Conservation (phyloP, 31 red algal species). For the Asparagopsis taxiformis region DNA sequence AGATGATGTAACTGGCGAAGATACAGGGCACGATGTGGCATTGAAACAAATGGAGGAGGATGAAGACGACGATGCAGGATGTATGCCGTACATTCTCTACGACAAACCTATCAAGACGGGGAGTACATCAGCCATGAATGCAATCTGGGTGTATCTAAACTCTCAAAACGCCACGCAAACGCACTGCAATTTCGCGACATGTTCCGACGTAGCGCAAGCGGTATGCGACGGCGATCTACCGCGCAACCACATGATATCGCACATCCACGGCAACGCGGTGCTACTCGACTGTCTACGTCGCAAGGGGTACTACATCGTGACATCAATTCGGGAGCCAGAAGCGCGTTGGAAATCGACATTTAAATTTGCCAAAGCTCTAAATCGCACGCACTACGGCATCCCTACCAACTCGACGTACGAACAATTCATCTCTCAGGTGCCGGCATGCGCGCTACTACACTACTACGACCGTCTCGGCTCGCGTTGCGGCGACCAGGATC, state of each 20-base stretch:
- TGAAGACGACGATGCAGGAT: not conserved
- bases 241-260: not conserved
- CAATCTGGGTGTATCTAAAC: not conserved
- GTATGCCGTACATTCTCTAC: conserved; percentile 12
- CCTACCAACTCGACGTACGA: not conserved
- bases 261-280: not conserved
- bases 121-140: conserved; percentile 3
- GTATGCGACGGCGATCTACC: not conserved
- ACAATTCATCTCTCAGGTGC: conserved; percentile 4
- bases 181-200: not conserved
- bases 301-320: conserved; percentile 12
- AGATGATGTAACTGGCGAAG: no score
- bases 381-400: conserved; percentile 17
- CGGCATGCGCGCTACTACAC: conserved; percentile 10
- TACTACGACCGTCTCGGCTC: conserved; percentile 15
- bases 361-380: not conserved
- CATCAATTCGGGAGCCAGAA: conserved; percentile 20
- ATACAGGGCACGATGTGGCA: no score
- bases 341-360: conserved; percentile 10
- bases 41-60: no score
- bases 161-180: not conserved
- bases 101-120: conserved; percentile 32
- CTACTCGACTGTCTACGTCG: conserved; percentile 6
- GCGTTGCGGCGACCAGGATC: not conserved
- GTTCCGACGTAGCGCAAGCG: not conserved